Base-by-base conservation (phyloP, 169 alveolate genomes). In the Eimeria acervulina region DNA sequence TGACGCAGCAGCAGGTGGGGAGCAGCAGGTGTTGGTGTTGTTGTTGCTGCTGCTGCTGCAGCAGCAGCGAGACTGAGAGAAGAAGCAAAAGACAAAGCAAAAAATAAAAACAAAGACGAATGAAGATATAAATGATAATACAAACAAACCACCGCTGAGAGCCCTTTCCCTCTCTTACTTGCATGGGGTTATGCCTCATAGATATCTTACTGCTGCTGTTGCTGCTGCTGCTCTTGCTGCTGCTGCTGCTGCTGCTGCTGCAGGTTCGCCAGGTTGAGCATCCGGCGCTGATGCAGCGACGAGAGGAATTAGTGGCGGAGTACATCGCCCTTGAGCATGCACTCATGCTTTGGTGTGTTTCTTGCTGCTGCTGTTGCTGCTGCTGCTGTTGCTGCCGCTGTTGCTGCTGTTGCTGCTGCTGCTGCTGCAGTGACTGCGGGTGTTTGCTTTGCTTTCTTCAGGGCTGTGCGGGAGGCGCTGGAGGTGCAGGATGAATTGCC, bases 381-480 rank as follows among this genome's bases (percentile, higher is more conserved):
- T n/a, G 26, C 80, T 68, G 80, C 33, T 68, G 80, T 33, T 68
- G 80, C 33, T 68, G 33, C 80, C n/a, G 80, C 80, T 68, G 33
- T 33, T 68, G 80, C 80, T 68, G 80, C 33, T 21, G 12, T 33
- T 68, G 26, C n/a, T 8, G 15, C 80, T 68, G 80, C 80, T 68
- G 80, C 33, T 68, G 80, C 80, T 68, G 26, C 80, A 21, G 80
- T 68, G 15, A 21, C 40, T 23, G 80, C 33, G 80, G 15, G 80
- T n/a, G 80, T 21, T 59, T 59, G 13, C 68, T 21, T 59, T 59
- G 68, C 38, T 8, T n/a, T 68, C 33, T 12, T 17, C n/a, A 68
- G 80, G 80, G 80, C 80, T 8, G 80, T 68, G 40, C 40, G 80
- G n/a, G 80, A 68, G 80, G 80, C 80, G 80, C 80, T 68, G 80